Conservation (phyloP, 139 green algal species). For the Micractinium conductrix region DNA sequence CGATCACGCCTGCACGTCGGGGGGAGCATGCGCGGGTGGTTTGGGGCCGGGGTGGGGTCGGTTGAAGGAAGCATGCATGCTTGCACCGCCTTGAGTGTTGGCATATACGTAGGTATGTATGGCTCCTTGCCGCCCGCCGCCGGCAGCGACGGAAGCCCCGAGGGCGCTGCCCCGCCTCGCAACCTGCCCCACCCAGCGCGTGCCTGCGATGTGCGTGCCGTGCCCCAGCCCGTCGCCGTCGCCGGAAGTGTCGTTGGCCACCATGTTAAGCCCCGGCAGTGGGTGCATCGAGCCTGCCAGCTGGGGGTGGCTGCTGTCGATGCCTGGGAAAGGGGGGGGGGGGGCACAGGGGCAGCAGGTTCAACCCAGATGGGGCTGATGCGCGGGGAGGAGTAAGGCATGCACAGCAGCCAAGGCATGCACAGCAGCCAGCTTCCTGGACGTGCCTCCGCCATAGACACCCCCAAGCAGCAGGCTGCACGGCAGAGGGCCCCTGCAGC, state of each 20-base stretch:
- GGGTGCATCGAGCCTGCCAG: conserved; percentile 13
- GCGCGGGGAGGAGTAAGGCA: not conserved
- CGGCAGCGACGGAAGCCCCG: too few species aligned
- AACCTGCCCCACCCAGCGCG: not conserved
- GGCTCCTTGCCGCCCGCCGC: too few species aligned
- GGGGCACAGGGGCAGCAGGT: not conserved
- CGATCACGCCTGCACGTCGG: conserved; percentile 20
- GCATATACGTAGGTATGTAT: too few species aligned
- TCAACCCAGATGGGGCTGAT: not conserved
- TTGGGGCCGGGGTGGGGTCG: too few species aligned
- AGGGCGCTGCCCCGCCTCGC: too few species aligned
- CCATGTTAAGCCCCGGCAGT: not conserved
- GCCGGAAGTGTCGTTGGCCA: not conserved
- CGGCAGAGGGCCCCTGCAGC: not conserved
- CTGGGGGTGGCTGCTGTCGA: conserved; percentile 23
- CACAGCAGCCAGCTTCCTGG: not conserved
- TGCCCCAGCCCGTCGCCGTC: conserved; percentile 21
- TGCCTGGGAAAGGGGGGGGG: not conserved
- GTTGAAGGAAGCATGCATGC: too few species aligned
- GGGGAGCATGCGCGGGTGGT: not conserved
- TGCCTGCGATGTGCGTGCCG: conserved; percentile 25
- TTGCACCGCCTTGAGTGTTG: too few species aligned
- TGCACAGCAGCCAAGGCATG: too few species aligned
- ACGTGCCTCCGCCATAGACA: too few species aligned
- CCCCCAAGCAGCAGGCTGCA: not conserved